Percentiles rank a stretch among this genome's conserved stretches.
Evolutionary conservation across 192 early-diverging fungal species (phyloP).

Genomic region (Pecoramyces ruminantium): DNA sequence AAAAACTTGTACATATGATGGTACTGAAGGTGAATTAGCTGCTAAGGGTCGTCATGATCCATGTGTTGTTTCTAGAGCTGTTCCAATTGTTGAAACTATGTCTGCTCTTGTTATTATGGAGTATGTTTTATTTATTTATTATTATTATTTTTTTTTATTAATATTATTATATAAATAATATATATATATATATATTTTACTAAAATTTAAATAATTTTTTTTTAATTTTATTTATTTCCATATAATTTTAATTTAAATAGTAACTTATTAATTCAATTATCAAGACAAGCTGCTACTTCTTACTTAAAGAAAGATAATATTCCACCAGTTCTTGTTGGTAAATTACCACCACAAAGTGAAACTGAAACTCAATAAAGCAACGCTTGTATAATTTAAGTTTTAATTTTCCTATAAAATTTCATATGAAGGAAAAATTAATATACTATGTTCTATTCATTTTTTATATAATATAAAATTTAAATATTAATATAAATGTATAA

Average conservation of each 20-base stretch:
- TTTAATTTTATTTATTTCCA: too few species aligned
- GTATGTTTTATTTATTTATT: too few species aligned
- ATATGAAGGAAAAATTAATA: too few species aligned
- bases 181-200: too few species aligned
- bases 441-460: too few species aligned
- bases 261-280: slow-evolving; percentile 38
- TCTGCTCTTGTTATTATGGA: slow-evolving; percentile 87
- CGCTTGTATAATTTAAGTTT: background rate
- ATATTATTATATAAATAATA: too few species aligned
- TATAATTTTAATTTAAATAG: too few species aligned
- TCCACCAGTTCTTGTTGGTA: slow-evolving; percentile 15
- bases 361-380: background rate
- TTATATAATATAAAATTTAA: too few species aligned
- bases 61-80: slow-evolving; percentile 87
- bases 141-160: too few species aligned
- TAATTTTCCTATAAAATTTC: too few species aligned
- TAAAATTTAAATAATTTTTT: too few species aligned
- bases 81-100: slow-evolving; percentile 97
- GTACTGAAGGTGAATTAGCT: slow-evolving; percentile 58
- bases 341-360: background rate
- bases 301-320: slow-evolving; percentile 24
- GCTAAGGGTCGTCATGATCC: slow-evolving; percentile 95
- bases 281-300: slow-evolving; percentile 27
- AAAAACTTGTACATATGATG: slow-evolving; percentile 71
- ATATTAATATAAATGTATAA: too few species aligned